phyloP scores from a whole-genome alignment of 495 filamentous ascomycete genomes.

The Bathelium albidoporum region DNA sequence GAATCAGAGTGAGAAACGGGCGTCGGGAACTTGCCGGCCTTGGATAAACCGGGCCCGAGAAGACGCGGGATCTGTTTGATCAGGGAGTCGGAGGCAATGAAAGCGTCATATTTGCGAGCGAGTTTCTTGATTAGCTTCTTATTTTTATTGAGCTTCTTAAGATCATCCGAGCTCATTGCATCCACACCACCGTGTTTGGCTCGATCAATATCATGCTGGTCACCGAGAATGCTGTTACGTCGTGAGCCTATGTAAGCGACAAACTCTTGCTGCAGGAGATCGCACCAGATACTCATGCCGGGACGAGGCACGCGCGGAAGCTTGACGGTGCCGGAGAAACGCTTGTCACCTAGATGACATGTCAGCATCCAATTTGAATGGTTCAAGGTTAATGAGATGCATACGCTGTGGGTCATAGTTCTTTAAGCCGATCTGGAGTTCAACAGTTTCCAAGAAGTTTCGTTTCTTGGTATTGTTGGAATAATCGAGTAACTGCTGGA shows the following conservation, averaged over 20 bases:
- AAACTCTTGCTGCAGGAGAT: slow-evolving; percentile 13
- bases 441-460: slow-evolving; percentile 95
- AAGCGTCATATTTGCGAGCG: slow-evolving; percentile 98
- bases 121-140: slow-evolving; percentile 99
- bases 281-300: slow-evolving; percentile 84
- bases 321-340: slow-evolving; percentile 98
- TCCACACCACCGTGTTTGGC: slow-evolving; percentile 96
- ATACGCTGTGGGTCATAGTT: slow-evolving; percentile 94
- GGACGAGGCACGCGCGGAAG: slow-evolving; percentile 85
- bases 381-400: background rate
- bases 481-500: slow-evolving; percentile 25
- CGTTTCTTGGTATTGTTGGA: slow-evolving; percentile 94
- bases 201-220: slow-evolving; percentile 99
- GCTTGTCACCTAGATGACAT: slow-evolving; percentile 66
- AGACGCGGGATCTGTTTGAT: slow-evolving; percentile 99
- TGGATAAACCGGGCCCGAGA: slow-evolving; percentile 93
- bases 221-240: slow-evolving; percentile 70
- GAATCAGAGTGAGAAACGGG: slow-evolving; percentile 94
- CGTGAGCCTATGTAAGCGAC: slow-evolving; percentile 2
- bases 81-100: slow-evolving; percentile 86
- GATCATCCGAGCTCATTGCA: slow-evolving; percentile 92
- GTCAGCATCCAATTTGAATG: background rate
- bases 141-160: slow-evolving; percentile 99
- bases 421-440: slow-evolving; percentile 98
- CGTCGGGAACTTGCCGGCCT: slow-evolving; percentile 99